Evolutionary conservation across 2,329 filamentous ascomycete species (phyloP), one percentile per base, ranked within the genome.

Genomic region (Hypomyces rosellus): DNA sequence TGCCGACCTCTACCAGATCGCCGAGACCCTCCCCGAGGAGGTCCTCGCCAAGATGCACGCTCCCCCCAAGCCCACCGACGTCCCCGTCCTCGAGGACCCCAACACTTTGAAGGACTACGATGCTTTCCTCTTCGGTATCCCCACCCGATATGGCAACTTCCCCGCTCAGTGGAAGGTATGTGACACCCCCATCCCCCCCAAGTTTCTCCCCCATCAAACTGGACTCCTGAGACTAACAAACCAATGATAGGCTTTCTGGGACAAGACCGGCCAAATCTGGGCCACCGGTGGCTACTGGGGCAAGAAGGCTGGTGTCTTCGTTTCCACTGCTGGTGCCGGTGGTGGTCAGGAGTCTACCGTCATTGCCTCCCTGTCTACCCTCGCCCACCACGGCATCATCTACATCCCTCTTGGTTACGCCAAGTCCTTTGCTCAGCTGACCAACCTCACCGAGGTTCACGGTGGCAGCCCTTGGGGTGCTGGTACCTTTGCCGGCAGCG

Each of bases 111-210:
- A 84, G 64, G 57, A 75, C 48, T 97, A 95, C 74, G 91, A 97
- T 65, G 93, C 76, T 59, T 85, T 96, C 76, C 84, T 99, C 57
- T 80, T 97, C 63, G 93, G 93, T 59, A 93, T 97, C 69, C 93
- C 93, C 53, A 99, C 93, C 46, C 83, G 93, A 59, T 99, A 89
- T 75, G 93, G 93, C 63, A 97, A 95, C 82, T 96, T 96, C 80
- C 91, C 92, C 45, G 88, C 86, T 15, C 93, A 99, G 75, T 96
- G 88, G 88, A 96, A 93, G 78, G 71, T 70, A 57, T 47, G 61
- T 42, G 12, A n/a, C 8, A n/a, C 4, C 25, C 18, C 37, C 22
- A 2, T 25, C 11, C 15, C n/a, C 13, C 25, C 12, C 3, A 4
- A 9, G 14, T 16, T 22, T 51, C 25, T 15, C 14, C n/a, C 11